Conservation (phyloP, 805 yeast genomes). For the Myxozyma geophila region DNA sequence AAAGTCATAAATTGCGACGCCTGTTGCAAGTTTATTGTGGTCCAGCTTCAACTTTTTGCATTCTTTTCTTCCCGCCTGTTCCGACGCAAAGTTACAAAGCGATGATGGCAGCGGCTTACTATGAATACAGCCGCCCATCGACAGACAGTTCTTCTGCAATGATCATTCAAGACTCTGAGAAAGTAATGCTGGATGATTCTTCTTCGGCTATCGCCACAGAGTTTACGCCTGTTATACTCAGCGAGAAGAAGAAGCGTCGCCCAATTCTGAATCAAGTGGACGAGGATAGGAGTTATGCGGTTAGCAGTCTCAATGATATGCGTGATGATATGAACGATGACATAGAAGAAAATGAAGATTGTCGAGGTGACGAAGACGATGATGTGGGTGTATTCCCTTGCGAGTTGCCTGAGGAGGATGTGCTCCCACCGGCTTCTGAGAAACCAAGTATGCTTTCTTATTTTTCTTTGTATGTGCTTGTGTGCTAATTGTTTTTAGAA, state of each 20-base stretch:
- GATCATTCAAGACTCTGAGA: not conserved
- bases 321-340: not conserved
- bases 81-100: not conserved
- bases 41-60: too few relatives aligned
- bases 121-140: not conserved
- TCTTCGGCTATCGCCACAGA: not conserved
- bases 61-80: not conserved
- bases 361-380: constrained; percentile 7
- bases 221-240: not conserved
- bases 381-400: constrained; percentile 8
- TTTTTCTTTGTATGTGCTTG: not conserved
- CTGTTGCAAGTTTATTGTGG: too few relatives aligned
- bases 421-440: too few relatives aligned
- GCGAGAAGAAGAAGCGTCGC: not conserved
- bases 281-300: not conserved
- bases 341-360: constrained; percentile 1
- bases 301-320: not conserved
- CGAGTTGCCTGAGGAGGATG: constrained; percentile 6
- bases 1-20: too few relatives aligned
- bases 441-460: not conserved
- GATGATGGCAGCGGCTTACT: not conserved
- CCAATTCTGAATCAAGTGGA: not conserved
- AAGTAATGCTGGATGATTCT: not conserved
- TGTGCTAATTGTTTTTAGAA: not conserved
- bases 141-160: not conserved